Evolutionary conservation across 192 early-diverging fungal species (phyloP).

Genomic region (Obelidium mucronatum): DNA sequence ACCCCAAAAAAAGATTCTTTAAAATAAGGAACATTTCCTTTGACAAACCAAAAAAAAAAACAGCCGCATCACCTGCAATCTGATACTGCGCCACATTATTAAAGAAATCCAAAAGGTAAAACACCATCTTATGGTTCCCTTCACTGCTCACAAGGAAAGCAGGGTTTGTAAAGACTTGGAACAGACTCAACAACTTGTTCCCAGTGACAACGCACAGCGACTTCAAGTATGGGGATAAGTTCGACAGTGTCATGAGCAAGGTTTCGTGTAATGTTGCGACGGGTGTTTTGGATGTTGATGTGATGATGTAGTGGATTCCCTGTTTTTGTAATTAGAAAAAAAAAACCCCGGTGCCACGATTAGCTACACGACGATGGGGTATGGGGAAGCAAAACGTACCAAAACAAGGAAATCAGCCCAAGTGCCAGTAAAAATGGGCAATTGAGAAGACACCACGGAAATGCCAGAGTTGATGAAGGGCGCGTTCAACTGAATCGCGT

Average conservation of each 20-base stretch:
- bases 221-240: constrained; percentile 83
- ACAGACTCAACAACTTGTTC: constrained; percentile 77
- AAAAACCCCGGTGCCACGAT: neutral
- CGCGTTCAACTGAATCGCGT: constrained; percentile 71
- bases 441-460: constrained; percentile 30
- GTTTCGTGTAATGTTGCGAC: constrained; percentile 77
- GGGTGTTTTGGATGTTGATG: constrained; percentile 69
- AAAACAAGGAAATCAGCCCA: constrained; percentile 84
- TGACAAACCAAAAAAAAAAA: constrained; percentile 1
- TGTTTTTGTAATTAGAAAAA: constrained; percentile 30
- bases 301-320: constrained; percentile 78
- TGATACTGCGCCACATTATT: constrained; percentile 90
- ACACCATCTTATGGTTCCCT: constrained; percentile 74
- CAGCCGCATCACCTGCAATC: constrained; percentile 58
- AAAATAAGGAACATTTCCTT: neutral
- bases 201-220: constrained; percentile 73
- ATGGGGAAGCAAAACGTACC: constrained; percentile 55
- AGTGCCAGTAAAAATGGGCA: constrained; percentile 54
- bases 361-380: too few species aligned
- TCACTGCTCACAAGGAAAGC: constrained; percentile 83
- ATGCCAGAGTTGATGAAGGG: constrained; percentile 54
- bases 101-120: constrained; percentile 81
- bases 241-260: constrained; percentile 78
- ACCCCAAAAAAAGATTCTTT: constrained; percentile 4
- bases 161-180: constrained; percentile 77